Evolutionary conservation across 2,329 filamentous ascomycete species (phyloP), one percentile per base, ranked within the genome.

Genomic region (Phyllosticta citriasiana): DNA sequence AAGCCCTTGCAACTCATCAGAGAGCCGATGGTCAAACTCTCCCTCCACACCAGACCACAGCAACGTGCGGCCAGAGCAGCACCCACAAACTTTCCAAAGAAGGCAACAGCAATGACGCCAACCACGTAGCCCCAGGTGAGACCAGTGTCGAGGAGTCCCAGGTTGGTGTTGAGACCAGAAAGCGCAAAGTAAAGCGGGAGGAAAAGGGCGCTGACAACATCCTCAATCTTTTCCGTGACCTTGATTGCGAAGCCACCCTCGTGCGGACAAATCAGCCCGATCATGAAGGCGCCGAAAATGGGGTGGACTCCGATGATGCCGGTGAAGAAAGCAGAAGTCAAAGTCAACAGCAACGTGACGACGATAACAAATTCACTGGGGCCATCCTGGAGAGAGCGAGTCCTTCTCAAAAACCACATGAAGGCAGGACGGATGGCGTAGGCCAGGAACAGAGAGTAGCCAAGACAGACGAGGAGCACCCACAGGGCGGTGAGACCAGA

Each of bases 1-100:
- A 97, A 80, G 68, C 93, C 93, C 74, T 97, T 97, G 74, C 93
- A 97, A 75, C 90, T 96, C 93, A 97, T 97, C 68, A 97, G 76
- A 16, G 87, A 85, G 14, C 93, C 93, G 66, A 97, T 94, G 1
- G 90, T 85, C 33, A 95, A 83, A 62, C 88, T 92, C 72, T 97
- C 93, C 63, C 92, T 84, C 93, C 93, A 97, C 1, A 95, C 82
- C 57, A 97, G 79, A 26, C 88, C 91, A 67, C 85, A 89, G 2
- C 84, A 70, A 40, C 85, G 83, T 0, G 93, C 91, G 7, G 92
- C 91, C 1, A 95, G 62, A 0, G 90, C 86, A 19, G 90, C 91
- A 52, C 92, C 93, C 12, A 87, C 78, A 57, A 97, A 88, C 73
- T 97, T 97, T 56, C 87, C 90, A 24, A 85, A 77, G 69, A 97